Conservation (phyloP, 495 filamentous ascomycete genomes). For the Penicillium fimorum region DNA sequence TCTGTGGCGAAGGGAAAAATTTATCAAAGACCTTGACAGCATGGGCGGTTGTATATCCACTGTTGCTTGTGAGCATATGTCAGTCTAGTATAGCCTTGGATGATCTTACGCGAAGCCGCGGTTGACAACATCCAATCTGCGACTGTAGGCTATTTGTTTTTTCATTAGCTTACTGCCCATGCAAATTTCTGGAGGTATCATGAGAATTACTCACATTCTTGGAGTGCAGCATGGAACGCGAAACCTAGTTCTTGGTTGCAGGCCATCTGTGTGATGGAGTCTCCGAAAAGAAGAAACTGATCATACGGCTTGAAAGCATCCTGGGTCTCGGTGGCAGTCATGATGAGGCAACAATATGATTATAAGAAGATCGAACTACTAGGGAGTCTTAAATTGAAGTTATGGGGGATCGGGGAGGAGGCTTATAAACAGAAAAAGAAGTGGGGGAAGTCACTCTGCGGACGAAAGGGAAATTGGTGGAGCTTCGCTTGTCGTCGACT, state of each 20-base stretch:
- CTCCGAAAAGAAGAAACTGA: slow-evolving; percentile 79
- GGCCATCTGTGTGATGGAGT: slow-evolving; percentile 71
- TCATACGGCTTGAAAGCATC: slow-evolving; percentile 47
- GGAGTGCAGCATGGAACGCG: slow-evolving; percentile 67
- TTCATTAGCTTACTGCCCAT: slow-evolving; percentile 4
- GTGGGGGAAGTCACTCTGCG: slow-evolving; percentile 21
- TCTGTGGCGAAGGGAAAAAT: slow-evolving; percentile 55
- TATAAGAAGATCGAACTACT: not conserved
- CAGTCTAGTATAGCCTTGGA: not conserved
- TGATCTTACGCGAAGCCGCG: slow-evolving; percentile 58
- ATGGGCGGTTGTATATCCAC: slow-evolving; percentile 68
- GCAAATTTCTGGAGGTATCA: not conserved
- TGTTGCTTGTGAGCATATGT: slow-evolving; percentile 22
- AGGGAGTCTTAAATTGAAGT: not conserved
- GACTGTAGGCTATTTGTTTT: slow-evolving; percentile 51
- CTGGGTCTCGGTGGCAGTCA: not conserved
- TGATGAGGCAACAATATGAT: not conserved
- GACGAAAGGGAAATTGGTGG: slow-evolving; percentile 22
- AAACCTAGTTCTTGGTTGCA: slow-evolving; percentile 60
- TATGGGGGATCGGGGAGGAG: not conserved
- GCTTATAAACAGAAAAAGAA: slow-evolving; percentile 4
- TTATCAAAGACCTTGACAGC: slow-evolving; percentile 57
- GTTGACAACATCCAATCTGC: slow-evolving; percentile 66
- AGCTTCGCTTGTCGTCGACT: slow-evolving; percentile 3
- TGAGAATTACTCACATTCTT: slow-evolving; percentile 54